Evolutionary conservation across 2,329 filamentous ascomycete species (phyloP), one percentile per base, ranked within the genome.

Genomic region (Karstenula rhodostoma): DNA sequence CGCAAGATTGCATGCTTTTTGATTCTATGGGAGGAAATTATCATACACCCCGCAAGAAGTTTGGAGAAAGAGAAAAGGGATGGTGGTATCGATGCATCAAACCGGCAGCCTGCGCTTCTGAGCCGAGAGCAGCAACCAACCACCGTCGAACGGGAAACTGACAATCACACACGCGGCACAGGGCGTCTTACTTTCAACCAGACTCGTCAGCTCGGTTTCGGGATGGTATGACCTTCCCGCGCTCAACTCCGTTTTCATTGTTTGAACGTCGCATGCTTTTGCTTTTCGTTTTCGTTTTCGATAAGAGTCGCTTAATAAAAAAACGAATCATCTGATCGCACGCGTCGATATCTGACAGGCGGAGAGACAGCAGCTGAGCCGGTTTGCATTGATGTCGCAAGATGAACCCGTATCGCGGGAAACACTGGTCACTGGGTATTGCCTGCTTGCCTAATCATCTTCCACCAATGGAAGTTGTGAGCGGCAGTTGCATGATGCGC

Each of bases 401-500:
- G 32, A 40, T 47, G 2, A 15, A 29, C 4, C 44, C 44, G 23
- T 47, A 47, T 51, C 4, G 48, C 32, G 19, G 12, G 25, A 47
- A 12, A 19, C 25, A 3, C 46, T 13, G 22, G 48, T 17, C 32
- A 23, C 6, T 22, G 10, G 19, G 40, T 9, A 37, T 51, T 51
- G 48, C 48, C 48, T 33, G 32, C 32, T 51, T 40, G 48, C 48
- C 48, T 51, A 9, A 51, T 22, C 10, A 19, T 1, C 29, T 51
- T 13, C 33, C 9, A 32, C 48, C 48, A 51, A 51, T 37, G 10
- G 7, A 49, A 35, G 22, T 8, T 27, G 32, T 19, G 32, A 51
- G 32, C 32, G n/a, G 48, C 32, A 50, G 47, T 35, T 50, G 47
- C 29, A 48, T 19, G n/a, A 51, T 51, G 32, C 19, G 48, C 15